Evolutionary conservation across 1,284 basidiomycete species (phyloP).

Genomic region (Afroboletus lepidellus): DNA sequence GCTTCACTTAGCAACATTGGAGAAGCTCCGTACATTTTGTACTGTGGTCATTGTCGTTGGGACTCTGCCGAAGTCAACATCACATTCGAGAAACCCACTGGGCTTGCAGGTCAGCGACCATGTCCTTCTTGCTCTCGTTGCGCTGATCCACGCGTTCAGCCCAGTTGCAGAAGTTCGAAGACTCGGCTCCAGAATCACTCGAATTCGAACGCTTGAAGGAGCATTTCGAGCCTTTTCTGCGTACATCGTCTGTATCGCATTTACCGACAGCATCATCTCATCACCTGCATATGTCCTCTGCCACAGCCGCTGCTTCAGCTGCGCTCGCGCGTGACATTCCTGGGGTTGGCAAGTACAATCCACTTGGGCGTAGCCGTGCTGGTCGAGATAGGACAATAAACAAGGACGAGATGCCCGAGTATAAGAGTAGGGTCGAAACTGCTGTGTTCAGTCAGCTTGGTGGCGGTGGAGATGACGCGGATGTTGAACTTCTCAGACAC

Average conservation of each 20-base stretch:
- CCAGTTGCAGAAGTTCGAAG: constrained; percentile 85
- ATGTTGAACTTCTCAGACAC: constrained; percentile 67
- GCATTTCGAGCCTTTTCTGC: constrained; percentile 88
- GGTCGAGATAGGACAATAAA: constrained; percentile 60
- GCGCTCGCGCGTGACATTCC: constrained; percentile 80
- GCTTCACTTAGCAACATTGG: constrained; percentile 58
- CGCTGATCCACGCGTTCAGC: constrained; percentile 45
- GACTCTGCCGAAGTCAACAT: constrained; percentile 89
- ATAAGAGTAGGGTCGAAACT: constrained; percentile 67
- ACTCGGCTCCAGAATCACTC: constrained; percentile 77
- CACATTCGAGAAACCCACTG: constrained; percentile 94
- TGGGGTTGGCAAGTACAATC: constrained; percentile 72
- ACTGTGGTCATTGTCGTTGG: constrained; percentile 94
- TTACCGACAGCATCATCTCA: constrained; percentile 49
- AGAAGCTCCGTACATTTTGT: constrained; percentile 86
- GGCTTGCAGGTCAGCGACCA: constrained; percentile 71
- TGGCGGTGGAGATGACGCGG: constrained; percentile 61
- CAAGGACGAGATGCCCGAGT: constrained; percentile 73
- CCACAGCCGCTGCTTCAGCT: constrained; percentile 82
- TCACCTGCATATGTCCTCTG: constrained; percentile 70
- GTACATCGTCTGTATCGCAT: constrained; percentile 69
- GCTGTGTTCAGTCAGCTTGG: constrained; percentile 51
- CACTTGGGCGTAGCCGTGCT: constrained; percentile 51
- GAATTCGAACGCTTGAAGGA: constrained; percentile 93
- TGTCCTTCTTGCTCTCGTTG: background rate